Conservation (phyloP, 257 asterid species). For the Solanum sparsipilum region DNA sequence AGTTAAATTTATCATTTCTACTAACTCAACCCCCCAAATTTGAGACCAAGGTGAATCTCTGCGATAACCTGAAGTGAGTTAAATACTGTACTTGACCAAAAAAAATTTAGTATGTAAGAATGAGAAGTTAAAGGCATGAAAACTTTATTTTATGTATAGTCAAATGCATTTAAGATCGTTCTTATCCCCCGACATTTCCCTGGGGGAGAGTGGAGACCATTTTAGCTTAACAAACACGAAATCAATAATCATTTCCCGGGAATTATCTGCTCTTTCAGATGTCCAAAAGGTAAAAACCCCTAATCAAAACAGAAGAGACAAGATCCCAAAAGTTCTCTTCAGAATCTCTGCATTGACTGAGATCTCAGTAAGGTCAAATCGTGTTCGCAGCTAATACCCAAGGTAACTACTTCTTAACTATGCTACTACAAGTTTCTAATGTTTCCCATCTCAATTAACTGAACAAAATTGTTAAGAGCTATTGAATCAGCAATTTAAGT, state of each 20-base stretch:
- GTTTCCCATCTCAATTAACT: neutral
- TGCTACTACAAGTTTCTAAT: neutral
- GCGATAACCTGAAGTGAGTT: neutral
- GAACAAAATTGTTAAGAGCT: neutral
- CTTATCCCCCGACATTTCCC: neutral
- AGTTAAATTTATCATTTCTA: neutral
- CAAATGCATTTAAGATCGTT: neutral
- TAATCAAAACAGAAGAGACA: neutral
- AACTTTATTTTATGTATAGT: neutral
- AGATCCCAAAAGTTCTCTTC: neutral
- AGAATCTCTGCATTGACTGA: neutral
- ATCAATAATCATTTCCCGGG: neutral
- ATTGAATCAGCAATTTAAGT: neutral
- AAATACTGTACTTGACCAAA: neutral
- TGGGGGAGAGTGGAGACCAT: neutral
- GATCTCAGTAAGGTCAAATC: neutral
- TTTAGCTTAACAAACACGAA: neutral
- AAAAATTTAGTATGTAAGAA: neutral
- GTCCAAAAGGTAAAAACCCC: neutral
- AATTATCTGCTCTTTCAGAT: neutral
- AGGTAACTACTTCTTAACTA: neutral
- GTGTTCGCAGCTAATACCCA: neutral
- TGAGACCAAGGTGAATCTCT: neutral
- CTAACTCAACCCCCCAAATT: neutral
- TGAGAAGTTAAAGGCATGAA: neutral